Evolutionary conservation across 2,329 filamentous ascomycete species (phyloP), one percentile per base, ranked within the genome.

Genomic region (Tolypocladium inflatum): DNA sequence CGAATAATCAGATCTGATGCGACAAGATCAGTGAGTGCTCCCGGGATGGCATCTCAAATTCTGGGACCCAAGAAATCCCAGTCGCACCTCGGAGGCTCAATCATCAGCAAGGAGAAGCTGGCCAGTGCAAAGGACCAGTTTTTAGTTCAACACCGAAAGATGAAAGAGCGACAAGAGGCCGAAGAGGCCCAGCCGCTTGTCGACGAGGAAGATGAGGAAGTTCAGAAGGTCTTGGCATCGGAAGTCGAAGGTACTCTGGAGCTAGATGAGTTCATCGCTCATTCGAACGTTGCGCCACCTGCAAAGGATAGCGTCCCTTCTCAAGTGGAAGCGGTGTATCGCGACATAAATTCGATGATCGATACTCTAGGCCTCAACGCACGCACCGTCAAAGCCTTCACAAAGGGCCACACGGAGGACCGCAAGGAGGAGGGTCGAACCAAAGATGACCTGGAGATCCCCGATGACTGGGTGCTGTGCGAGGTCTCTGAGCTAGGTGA

Each of bases 291-390:
- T 45, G 76, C 76, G 7, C 74, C 79, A 4, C 76, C 78, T 17
- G 79, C 79, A 17, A 76, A 78, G 56, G 80, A 85, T 57, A 84
- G 78, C 52, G 77, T 87, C 38, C 80, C 84, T 4, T 78, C 80
- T 10, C 84, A 87, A 63, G 83, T 85, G 26, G 85, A 88, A 66
- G 80, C 83, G 21, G 77, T 88, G 1, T 94, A 90, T 70, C 82
- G 88, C 51, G 90, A 93, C 66, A 89, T 93, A 69, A 93, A 94
- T 71, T 89, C 89, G 15, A 99, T 97, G 94, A 86, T 99, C 50
- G 91, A 97, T 66, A 93, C 90, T 0, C 76, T 97, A 45, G 93
- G 93, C 11, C 81, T 97, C 55, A 97, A 97, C 68, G 85, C 78
- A 13, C 78, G 82, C 19, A 85, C 89, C 7, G 82, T 93, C 42